Base-by-base conservation (phyloP, 805 yeast genomes). In the Candida insectalens region DNA sequence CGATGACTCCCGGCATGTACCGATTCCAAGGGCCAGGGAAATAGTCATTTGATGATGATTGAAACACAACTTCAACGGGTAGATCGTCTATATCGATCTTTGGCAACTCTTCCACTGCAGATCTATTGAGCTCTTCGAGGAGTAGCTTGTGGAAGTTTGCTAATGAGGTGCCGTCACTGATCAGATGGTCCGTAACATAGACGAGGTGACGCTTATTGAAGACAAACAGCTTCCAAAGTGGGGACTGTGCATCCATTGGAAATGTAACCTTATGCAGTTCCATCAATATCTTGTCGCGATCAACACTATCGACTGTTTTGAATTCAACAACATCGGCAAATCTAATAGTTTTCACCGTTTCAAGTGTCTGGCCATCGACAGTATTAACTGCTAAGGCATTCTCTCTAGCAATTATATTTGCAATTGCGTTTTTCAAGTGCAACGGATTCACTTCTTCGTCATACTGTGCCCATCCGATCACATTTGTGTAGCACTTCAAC, bases 221-320 rank as follows among this genome's bases (percentile, higher is more conserved):
- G 6, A 30, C 27, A 12, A 30, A n/a, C 6, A 30, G 17, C 19
- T 30, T 30, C 33, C 33, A 30, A 9, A 30, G 27, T 6, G 33
- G 33, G n/a, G 13, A n/a, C 2, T 15, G 17, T 6, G 33, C 9
- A 4, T 30, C 27, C 2, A 30, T 14, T 16, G 16, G 18, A 14
- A 30, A 30, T 5, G 12, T 13, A 6, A 30, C 7, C 17, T 30
- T 26, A 12, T 30, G 33, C 19, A 30, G 26, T 15, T 15, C n/a
- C 12, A 17, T 9, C 12, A 30, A 8, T 6, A 10, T 17, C 13
- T 9, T 14, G 18, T 22, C 21, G 18, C 15, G n/a, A 14, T 30
- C 27, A 12, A 30, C 17, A 17, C 18, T 15, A 13, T n/a, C 19
- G 4, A 21, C 19, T 12, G 9, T 15, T 13, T 17, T 20, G 19